Evolutionary conservation across 768 basidiomycete species (phyloP).

Genomic region (Hygrocybe punicea): DNA sequence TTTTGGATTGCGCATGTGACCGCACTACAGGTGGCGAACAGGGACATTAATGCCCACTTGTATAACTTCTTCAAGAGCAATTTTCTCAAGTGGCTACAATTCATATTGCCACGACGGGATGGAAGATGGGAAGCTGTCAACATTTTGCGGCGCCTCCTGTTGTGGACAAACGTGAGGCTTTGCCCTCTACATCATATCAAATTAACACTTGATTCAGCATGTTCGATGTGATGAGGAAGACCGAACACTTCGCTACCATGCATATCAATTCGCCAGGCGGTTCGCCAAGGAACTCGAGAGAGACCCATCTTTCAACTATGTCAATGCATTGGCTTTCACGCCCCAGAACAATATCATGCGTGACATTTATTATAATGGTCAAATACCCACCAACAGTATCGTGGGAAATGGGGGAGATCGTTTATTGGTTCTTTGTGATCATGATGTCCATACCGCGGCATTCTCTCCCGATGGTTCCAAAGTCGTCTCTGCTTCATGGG

Average conservation of each 20-base stretch:
- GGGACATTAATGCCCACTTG: not conserved
- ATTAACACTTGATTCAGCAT: too few relatives aligned
- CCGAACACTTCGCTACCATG: too few relatives aligned
- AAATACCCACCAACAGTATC: not conserved
- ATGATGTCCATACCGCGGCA: conserved; percentile 17
- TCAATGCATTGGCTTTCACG: not conserved
- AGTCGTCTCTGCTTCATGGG: conserved; percentile 17
- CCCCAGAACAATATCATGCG: not conserved
- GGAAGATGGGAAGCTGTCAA: not conserved
- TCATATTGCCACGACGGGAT: not conserved
- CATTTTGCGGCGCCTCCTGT: too few relatives aligned
- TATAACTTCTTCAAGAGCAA: not conserved
- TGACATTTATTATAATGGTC: not conserved
- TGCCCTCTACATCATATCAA: too few relatives aligned
- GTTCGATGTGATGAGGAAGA: too few relatives aligned
- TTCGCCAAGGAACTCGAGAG: too few relatives aligned
- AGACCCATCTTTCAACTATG: not conserved
- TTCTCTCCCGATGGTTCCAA: conserved; percentile 25
- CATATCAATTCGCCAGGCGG: too few relatives aligned
- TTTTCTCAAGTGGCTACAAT: not conserved
- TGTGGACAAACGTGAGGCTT: too few relatives aligned
- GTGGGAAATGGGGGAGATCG: not conserved
- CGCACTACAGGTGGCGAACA: not conserved
- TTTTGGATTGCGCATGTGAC: not conserved
- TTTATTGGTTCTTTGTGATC: not conserved